Base-by-base conservation (phyloP, 2,329 filamentous ascomycete species). In the Stachybotrys chartarum region DNA sequence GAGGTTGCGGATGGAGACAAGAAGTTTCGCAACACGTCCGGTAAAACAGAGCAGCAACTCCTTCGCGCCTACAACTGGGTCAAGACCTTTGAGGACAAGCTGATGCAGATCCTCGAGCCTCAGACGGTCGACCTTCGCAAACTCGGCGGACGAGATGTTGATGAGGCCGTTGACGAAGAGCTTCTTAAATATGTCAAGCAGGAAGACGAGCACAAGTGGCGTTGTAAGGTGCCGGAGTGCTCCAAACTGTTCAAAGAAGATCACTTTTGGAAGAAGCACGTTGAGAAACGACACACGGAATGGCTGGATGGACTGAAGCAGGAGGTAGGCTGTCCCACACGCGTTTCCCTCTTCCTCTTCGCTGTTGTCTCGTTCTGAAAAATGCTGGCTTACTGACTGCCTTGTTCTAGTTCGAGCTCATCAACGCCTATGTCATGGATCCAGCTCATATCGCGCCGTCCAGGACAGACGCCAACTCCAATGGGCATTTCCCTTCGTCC, bases 41-140 rank as follows among this genome's bases (percentile, higher is more conserved):
- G 80, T 52, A 96, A 96, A 75, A 85, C 86, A 5, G 91, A 96
- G 65, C 91, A 95, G 69, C 94, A 97, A 68, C 83, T 97, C 14
- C 89, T 95, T 66, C 87, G 92, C 56, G 94, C 94, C 0, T 97
- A 91, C 75, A 99, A 97, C 67, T 99, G 95, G 94, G 95, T 99
- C 57, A 95, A 89, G 76, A 97, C 94, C 0, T 99, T 96, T 65
- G 94, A 99, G 68, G 94, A 99, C 67, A 99, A 99, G 75, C 81
- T 99, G 53, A 78, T 90, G 68, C 92, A 97, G 69, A 88, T 97
- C 50, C 79, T 99, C 14, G 93, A 97, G 61, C 94, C 94, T 0
- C 90, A 94, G 54, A 85, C 86, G 52, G 88, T 89, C 30, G 91
- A 97, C 66, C 78, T 97, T 47, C 86, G 86, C 69, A 97, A 97